Conservation (phyloP, 2,329 filamentous ascomycete genomes). For the Fusarium anguioides region DNA sequence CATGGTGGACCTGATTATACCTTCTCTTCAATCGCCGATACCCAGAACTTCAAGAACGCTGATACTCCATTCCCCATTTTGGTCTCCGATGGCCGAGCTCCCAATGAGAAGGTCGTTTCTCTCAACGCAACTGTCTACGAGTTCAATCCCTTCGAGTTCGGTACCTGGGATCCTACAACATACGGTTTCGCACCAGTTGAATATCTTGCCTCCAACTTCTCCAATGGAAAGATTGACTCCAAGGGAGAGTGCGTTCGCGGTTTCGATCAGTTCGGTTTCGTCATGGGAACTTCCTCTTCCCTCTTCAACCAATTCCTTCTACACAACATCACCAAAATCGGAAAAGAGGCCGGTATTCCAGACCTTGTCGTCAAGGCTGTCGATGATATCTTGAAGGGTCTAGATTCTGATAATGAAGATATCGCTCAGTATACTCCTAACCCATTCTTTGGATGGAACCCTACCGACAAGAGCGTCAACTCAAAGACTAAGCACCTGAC, state of each 20-base stretch:
- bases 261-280: slow-evolving; percentile 82
- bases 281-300: slow-evolving; percentile 84
- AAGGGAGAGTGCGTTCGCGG: slow-evolving; percentile 65
- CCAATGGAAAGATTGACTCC: slow-evolving; percentile 57
- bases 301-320: slow-evolving; percentile 79
- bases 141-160: slow-evolving; percentile 74
- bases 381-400: slow-evolving; percentile 58
- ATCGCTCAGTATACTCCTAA: slow-evolving; percentile 78
- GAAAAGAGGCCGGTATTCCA: slow-evolving; percentile 61
- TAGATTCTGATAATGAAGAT: slow-evolving; percentile 73
- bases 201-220: slow-evolving; percentile 70
- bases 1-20: slow-evolving; percentile 82
- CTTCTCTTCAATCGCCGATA: slow-evolving; percentile 74
- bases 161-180: slow-evolving; percentile 70
- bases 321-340: slow-evolving; percentile 58
- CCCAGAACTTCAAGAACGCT: slow-evolving; percentile 56
- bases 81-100: slow-evolving; percentile 60
- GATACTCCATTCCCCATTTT: slow-evolving; percentile 62
- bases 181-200: slow-evolving; percentile 68
- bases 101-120: slow-evolving; percentile 56
- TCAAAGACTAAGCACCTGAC: slow-evolving; percentile 66
- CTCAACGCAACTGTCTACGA: slow-evolving; percentile 73
- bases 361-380: slow-evolving; percentile 58
- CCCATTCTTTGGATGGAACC: slow-evolving; percentile 65
- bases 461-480: slow-evolving; percentile 53